These are phyloP conservation scores for Chlorella sp. DNA, from an alignment of 139 green algal species.

Conservation along the genomic window DNA sequence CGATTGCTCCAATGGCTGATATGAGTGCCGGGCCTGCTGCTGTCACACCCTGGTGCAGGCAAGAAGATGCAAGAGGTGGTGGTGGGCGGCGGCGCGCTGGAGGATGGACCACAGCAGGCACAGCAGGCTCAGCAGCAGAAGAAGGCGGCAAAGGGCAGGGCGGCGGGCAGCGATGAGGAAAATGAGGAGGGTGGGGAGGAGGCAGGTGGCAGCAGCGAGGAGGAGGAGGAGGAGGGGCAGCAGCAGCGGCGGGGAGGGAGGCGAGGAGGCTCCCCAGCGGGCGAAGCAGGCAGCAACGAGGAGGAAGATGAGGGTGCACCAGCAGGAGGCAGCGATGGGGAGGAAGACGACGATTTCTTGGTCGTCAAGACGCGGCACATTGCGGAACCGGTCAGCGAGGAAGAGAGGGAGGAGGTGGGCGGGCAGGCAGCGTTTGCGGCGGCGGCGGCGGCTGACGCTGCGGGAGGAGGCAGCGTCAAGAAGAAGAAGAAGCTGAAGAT, in stretches of 20 bases:
- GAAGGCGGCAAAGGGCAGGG: neutral
- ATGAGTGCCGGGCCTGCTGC: neutral
- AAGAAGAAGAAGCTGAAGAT: constrained; percentile 84
- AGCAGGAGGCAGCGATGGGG: constrained; percentile 27
- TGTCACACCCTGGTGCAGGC: neutral
- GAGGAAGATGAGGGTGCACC: neutral
- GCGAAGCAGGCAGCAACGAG: constrained; percentile 17
- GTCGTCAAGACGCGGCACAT: constrained; percentile 54
- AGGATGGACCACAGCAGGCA: neutral
- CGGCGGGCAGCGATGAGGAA: neutral
- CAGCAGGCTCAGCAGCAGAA: constrained; percentile 30
- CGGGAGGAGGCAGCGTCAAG: constrained; percentile 42
- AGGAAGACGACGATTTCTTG: constrained; percentile 57
- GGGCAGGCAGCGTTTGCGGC: neutral
- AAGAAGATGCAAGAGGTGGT: constrained; percentile 19
- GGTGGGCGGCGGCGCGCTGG: constrained; percentile 25
- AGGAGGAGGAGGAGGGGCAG: neutral
- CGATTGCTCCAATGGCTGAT: too few species aligned
- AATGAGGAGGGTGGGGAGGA: neutral
- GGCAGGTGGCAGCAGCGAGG: neutral
- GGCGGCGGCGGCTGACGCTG: neutral
- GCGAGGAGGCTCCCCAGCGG: neutral
- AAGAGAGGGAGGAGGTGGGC: constrained; percentile 11
- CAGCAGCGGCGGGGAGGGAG: constrained; percentile 17
- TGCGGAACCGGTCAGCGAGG: neutral